Conservation (phyloP, 2,329 filamentous ascomycete genomes). For the Verticillium alfalfae region DNA sequence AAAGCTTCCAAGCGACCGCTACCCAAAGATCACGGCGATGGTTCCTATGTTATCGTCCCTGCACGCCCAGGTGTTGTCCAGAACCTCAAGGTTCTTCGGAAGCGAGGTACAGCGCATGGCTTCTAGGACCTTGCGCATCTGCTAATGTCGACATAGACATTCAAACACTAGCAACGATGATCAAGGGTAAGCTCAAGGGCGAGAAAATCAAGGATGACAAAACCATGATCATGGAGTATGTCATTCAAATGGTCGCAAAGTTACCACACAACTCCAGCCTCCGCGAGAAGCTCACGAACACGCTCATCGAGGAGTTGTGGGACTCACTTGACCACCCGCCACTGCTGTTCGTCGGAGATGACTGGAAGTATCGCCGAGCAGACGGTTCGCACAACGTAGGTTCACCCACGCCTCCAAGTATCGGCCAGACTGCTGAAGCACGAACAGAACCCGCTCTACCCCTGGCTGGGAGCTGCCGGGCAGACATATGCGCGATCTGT, state of each 20-base stretch:
- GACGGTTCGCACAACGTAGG: slow-evolving; percentile 65
- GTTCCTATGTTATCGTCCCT: slow-evolving; percentile 46
- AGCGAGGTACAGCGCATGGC: slow-evolving; percentile 28
- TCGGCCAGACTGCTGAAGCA: not conserved
- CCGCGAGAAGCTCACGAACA: slow-evolving; percentile 58
- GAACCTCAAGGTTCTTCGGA: slow-evolving; percentile 52
- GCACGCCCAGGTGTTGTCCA: slow-evolving; percentile 44
- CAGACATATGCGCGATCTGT: slow-evolving; percentile 63
- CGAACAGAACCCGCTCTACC: slow-evolving; percentile 56
- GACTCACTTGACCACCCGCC: slow-evolving; percentile 68
- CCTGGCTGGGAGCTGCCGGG: slow-evolving; percentile 61
- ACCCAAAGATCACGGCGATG: slow-evolving; percentile 57
- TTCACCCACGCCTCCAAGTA: not conserved
- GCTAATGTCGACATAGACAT: slow-evolving; percentile 37
- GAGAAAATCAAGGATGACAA: slow-evolving; percentile 64
- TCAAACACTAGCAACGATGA: slow-evolving; percentile 55
- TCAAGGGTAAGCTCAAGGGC: slow-evolving; percentile 59
- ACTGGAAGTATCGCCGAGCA: slow-evolving; percentile 60
- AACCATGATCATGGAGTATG: slow-evolving; percentile 69
- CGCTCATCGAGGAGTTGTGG: slow-evolving; percentile 67
- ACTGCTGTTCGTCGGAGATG: slow-evolving; percentile 55
- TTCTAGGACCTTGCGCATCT: slow-evolving; percentile 3
- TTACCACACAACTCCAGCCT: slow-evolving; percentile 58
- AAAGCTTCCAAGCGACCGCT: slow-evolving; percentile 54
- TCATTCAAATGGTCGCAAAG: slow-evolving; percentile 64